Evolutionary conservation across 2,329 filamentous ascomycete species (phyloP).

Genomic region (Neophaeococcomyces aloes): DNA sequence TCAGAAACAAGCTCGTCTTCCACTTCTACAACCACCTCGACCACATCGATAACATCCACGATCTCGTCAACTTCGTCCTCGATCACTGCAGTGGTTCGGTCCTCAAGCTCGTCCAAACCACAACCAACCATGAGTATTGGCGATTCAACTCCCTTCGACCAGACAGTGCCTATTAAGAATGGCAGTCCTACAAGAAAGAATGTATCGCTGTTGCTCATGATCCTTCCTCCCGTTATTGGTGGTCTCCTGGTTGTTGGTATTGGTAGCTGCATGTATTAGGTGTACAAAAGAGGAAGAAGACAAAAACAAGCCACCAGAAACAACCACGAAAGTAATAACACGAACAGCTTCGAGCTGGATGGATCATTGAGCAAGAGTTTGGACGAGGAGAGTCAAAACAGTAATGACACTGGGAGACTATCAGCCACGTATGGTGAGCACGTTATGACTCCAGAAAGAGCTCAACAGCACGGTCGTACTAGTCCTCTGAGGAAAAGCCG

Average conservation of each 20-base stretch:
- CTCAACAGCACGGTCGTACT: background rate
- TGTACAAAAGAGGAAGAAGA: constrained; percentile 1
- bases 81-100: background rate
- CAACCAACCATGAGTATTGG: background rate
- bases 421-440: background rate
- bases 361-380: background rate
- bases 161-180: background rate
- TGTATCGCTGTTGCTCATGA: background rate
- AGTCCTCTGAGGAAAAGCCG: background rate
- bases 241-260: background rate
- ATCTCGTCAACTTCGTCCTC: background rate
- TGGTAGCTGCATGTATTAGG: constrained; percentile 3
- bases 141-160: constrained; percentile 9
- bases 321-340: background rate
- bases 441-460: background rate
- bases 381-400: background rate
- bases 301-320: background rate
- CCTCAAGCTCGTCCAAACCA: background rate
- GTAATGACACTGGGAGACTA: background rate
- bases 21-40: background rate
- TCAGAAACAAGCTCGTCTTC: constrained; percentile 2
- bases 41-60: background rate
- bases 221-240: background rate
- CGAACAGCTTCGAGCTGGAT: background rate
- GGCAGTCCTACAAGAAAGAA: constrained; percentile 1